Evolutionary conservation across 345 rosid genomes (phyloP).

Genomic region (Gossypium rotundifolium): DNA sequence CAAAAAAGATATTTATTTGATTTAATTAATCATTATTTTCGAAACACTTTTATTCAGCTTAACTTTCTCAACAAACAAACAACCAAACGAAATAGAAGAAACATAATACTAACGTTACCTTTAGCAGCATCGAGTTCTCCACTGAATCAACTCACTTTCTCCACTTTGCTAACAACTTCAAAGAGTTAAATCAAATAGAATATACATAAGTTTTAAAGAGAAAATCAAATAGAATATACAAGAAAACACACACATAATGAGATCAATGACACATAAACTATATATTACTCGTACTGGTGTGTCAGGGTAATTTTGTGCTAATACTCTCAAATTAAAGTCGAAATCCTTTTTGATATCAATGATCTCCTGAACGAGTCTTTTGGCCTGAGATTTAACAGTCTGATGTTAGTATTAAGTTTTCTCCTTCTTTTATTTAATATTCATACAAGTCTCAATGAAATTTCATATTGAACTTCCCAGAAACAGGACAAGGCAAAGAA

Average conservation of each 20-base stretch:
- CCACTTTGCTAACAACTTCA: not conserved
- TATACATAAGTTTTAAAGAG: not conserved
- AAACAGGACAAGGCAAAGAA: too few species aligned
- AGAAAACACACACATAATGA: not conserved
- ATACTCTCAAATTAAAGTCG: conserved; percentile 72
- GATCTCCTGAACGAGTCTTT: conserved; percentile 66
- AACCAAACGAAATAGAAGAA: conserved; percentile 23
- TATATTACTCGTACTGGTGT: conserved; percentile 50
- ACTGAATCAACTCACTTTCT: conserved; percentile 26
- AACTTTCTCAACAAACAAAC: conserved; percentile 27
- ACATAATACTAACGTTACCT: conserved; percentile 4
- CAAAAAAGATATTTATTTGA: not conserved
- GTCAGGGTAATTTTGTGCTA: conserved; percentile 90
- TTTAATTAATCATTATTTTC: not conserved
- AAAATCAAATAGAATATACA: not conserved
- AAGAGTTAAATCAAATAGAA: not conserved
- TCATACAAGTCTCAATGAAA: too few species aligned
- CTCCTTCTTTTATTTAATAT: too few species aligned
- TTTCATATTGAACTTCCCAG: too few species aligned
- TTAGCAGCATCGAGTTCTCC: conserved; percentile 10
- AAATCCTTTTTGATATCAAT: conserved; percentile 68
- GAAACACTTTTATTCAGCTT: conserved; percentile 4
- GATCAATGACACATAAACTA: not conserved
- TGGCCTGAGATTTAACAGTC: conserved; percentile 49
- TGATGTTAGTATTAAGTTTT: not conserved